Conservation (phyloP, 768 basidiomycete species). For the Peribolospora kevripleyi region DNA sequence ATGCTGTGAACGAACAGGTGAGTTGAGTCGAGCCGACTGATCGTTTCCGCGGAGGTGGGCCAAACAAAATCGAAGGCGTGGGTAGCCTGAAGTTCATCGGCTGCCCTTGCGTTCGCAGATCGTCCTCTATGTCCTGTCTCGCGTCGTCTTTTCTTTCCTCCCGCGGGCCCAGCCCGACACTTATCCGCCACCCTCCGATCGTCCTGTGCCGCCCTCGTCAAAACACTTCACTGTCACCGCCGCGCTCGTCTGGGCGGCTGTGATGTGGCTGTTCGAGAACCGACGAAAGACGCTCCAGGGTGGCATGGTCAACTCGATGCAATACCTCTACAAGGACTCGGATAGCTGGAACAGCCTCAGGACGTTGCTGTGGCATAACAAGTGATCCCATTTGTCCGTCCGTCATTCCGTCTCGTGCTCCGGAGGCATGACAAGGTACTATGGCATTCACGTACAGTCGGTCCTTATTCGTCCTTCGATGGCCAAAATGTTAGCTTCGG, state of each 20-base stretch:
- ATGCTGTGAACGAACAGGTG: constrained; percentile 79
- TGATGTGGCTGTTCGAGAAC: constrained; percentile 88
- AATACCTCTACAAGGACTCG: constrained; percentile 81
- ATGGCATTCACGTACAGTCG: too few species aligned
- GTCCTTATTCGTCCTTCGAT: too few species aligned
- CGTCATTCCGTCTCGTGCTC: too few species aligned
- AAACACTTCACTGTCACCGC: constrained; percentile 67
- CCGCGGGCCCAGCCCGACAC: constrained; percentile 39
- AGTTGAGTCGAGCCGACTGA: constrained; percentile 13
- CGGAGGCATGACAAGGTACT: too few species aligned
- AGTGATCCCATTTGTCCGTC: constrained; percentile 18
- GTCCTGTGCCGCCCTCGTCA: constrained; percentile 53
- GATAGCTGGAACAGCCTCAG: constrained; percentile 57
- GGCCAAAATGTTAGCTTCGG: too few species aligned
- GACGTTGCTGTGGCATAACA: constrained; percentile 82
- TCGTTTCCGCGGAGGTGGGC: neutral
- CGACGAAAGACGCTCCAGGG: constrained; percentile 76
- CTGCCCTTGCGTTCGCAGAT: constrained; percentile 32
- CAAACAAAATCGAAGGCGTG: neutral
- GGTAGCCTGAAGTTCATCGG: too few species aligned
- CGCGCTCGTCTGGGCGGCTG: constrained; percentile 73
- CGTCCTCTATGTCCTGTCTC: constrained; percentile 82
- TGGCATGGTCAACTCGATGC: constrained; percentile 91
- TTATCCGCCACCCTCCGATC: constrained; percentile 19
- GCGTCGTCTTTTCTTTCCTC: constrained; percentile 73